Evolutionary conservation across 495 filamentous ascomycete species (phyloP).

Genomic region (Entonaema liquescens): DNA sequence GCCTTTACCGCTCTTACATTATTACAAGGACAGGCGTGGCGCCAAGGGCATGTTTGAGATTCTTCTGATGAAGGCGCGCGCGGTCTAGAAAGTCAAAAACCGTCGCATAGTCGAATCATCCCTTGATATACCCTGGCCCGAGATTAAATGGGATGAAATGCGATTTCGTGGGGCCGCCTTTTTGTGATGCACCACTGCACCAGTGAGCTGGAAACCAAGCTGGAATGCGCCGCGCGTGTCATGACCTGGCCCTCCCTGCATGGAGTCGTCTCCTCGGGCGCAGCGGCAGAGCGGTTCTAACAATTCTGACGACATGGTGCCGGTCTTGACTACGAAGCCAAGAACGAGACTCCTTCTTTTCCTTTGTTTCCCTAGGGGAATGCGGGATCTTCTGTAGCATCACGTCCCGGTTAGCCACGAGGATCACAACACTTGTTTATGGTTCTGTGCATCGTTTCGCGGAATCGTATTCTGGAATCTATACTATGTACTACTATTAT

Average conservation of each 20-base stretch:
- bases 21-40: slow-evolving; percentile 32
- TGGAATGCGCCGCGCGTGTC: slow-evolving; percentile 36
- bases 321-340: neutral
- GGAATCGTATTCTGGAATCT: slow-evolving; percentile 23
- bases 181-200: slow-evolving; percentile 12
- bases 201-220: neutral
- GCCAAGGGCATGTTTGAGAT: slow-evolving; percentile 36
- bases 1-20: slow-evolving; percentile 3
- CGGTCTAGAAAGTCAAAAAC: slow-evolving; percentile 23
- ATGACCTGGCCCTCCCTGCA: slow-evolving; percentile 13
- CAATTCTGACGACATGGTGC: neutral
- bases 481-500: neutral
- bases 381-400: neutral
- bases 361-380: slow-evolving; percentile 6
- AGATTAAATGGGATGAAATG: slow-evolving; percentile 19
- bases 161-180: slow-evolving; percentile 32
- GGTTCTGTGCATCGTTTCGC: slow-evolving; percentile 20
- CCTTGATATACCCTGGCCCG: slow-evolving; percentile 18
- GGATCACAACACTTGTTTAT: neutral
- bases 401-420: neutral
- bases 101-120: slow-evolving; percentile 25
- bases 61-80: slow-evolving; percentile 7
- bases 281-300: too few relatives aligned
- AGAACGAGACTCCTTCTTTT: neutral
- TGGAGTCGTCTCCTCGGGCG: neutral